A percentile compares a stretch with the other conserved stretches of the same genome.
Evolutionary conservation across 1,139 yeast species (phyloP).

Genomic region (Pichiaceae sp.): DNA sequence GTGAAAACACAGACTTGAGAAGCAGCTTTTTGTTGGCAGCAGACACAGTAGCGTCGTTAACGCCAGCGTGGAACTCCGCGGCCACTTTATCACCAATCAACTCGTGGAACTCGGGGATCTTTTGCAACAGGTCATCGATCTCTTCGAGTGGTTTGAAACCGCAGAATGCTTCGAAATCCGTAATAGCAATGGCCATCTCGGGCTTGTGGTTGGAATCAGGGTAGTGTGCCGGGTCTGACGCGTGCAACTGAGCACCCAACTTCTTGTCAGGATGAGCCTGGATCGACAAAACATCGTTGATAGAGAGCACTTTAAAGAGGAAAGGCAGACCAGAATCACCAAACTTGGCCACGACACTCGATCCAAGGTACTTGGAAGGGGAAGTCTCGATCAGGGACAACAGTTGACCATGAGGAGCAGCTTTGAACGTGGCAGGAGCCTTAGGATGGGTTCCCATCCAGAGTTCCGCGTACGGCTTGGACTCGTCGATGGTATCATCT

Average conservation of each 20-base stretch:
- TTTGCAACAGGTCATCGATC: slow-evolving; percentile 55
- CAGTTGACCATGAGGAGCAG: slow-evolving; percentile 41
- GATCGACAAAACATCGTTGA: slow-evolving; percentile 84
- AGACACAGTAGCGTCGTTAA: slow-evolving; percentile 30
- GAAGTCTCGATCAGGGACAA: slow-evolving; percentile 54
- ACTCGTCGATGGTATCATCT: slow-evolving; percentile 49
- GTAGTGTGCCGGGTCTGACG: slow-evolving; percentile 81
- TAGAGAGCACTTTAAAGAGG: slow-evolving; percentile 86
- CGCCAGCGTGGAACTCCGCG: slow-evolving; percentile 41
- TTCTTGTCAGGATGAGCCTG: slow-evolving; percentile 97
- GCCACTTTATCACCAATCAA: slow-evolving; percentile 60
- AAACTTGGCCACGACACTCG: slow-evolving; percentile 53
- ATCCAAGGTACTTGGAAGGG: slow-evolving; percentile 56
- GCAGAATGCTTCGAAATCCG: slow-evolving; percentile 94
- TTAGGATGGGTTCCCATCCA: slow-evolving; percentile 99
- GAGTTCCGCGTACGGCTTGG: slow-evolving; percentile 79
- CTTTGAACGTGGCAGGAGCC: slow-evolving; percentile 67
- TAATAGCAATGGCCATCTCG: slow-evolving; percentile 97
- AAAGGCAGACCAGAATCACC: slow-evolving; percentile 68
- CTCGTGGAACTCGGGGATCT: slow-evolving; percentile 66
- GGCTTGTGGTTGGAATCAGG: slow-evolving; percentile 99
- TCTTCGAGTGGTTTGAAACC: slow-evolving; percentile 90
- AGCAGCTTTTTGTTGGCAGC: slow-evolving; percentile 33
- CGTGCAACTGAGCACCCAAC: slow-evolving; percentile 69
- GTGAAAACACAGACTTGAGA: slow-evolving; percentile 67